Percentiles rank a stretch among this genome's conserved stretches.
Conservation (phyloP, 139 green algal species). For the Chlorokybus atmophyticus region DNA sequence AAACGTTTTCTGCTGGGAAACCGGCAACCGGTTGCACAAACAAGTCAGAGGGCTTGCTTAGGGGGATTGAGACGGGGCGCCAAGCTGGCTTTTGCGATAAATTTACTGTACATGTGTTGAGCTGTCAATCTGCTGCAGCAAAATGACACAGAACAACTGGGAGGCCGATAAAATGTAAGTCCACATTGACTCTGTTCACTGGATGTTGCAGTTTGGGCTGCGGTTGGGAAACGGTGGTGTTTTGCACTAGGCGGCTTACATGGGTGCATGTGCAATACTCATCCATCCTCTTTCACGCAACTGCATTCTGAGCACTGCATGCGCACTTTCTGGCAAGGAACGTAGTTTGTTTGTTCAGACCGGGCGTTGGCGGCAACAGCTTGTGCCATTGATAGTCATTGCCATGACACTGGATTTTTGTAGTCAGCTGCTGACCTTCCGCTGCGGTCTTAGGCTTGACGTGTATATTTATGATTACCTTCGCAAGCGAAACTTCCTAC, state of each 20-base stretch:
- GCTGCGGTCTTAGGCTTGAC: slow-evolving; percentile 24
- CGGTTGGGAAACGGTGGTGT: too few relatives aligned
- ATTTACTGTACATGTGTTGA: too few relatives aligned
- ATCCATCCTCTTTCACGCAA: not conserved
- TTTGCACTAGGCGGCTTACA: not conserved
- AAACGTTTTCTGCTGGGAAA: too few relatives aligned
- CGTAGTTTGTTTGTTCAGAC: not conserved
- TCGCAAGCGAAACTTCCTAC: slow-evolving; percentile 23
- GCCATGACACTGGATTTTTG: not conserved
- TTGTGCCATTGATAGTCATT: not conserved
- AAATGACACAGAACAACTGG: slow-evolving; percentile 23
- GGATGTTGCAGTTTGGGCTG: too few relatives aligned
- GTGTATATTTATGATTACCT: slow-evolving; percentile 42
- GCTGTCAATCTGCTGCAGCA: too few relatives aligned
- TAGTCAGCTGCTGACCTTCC: not conserved
- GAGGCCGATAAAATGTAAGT: slow-evolving; percentile 25
- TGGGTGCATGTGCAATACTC: not conserved
- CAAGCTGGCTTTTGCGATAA: too few relatives aligned
- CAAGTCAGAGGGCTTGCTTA: too few relatives aligned
- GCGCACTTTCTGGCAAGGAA: not conserved
- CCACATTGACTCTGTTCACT: not conserved
- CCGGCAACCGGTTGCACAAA: too few relatives aligned
- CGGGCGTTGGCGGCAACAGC: not conserved
- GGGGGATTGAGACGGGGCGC: too few relatives aligned
- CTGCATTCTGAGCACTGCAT: not conserved